A percentile compares a stretch with the other conserved stretches of the same genome.
Conservation (phyloP, 1,139 yeast genomes). For the Blastobotrys persicus region DNA sequence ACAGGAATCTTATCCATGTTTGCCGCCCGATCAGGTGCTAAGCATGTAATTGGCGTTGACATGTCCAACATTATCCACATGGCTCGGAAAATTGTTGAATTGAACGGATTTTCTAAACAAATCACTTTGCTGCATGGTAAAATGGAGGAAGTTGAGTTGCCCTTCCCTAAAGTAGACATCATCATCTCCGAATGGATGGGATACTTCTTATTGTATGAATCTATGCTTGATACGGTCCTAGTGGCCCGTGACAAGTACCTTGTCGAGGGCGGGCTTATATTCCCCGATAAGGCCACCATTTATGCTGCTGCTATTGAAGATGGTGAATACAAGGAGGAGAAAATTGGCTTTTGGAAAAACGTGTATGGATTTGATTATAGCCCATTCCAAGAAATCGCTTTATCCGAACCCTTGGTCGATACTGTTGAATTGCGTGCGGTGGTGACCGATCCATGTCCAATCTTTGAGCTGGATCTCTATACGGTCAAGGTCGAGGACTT, state of each 20-base stretch:
- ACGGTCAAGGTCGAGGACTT: constrained; percentile 82
- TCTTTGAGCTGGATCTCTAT: constrained; percentile 84
- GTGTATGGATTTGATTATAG: constrained; percentile 96
- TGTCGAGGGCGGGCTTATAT: constrained; percentile 81
- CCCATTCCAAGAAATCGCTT: constrained; percentile 66
- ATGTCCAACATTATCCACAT: constrained; percentile 94
- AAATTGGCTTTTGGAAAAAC: constrained; percentile 92
- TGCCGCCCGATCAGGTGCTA: constrained; percentile 98
- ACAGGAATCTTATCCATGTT: constrained; percentile 97
- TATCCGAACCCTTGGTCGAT: constrained; percentile 93
- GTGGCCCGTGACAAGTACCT: constrained; percentile 91
- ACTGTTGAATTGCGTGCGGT: constrained; percentile 82
- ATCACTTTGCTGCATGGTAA: constrained; percentile 91
- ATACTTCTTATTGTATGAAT: constrained; percentile 89
- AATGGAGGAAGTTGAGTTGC: constrained; percentile 87
- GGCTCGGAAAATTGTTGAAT: constrained; percentile 80
- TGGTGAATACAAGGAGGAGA: constrained; percentile 88
- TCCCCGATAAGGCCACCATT: constrained; percentile 94
- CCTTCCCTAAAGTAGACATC: constrained; percentile 78
- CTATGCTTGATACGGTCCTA: constrained; percentile 96
- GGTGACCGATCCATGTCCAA: constrained; percentile 63
- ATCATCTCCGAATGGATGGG: constrained; percentile 99
- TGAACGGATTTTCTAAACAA: constrained; percentile 83
- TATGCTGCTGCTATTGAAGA: constrained; percentile 94
- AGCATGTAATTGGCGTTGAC: constrained; percentile 94